Percentiles rank a stretch among this genome's conserved stretches.
Conservation (phyloP, 257 asterid genomes). For the Nicotiana sylvestris region DNA sequence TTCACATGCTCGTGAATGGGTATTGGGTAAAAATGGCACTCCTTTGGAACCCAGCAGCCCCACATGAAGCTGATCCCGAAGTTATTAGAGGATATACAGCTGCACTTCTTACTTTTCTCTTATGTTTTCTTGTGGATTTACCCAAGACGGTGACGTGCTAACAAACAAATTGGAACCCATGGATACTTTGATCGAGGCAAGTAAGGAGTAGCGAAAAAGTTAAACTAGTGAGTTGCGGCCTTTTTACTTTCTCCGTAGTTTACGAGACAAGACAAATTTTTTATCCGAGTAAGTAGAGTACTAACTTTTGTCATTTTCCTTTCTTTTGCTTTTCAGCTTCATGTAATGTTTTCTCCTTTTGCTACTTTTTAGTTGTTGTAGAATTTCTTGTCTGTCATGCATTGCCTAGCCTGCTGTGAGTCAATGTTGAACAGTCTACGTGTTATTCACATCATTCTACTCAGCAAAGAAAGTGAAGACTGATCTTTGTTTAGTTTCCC, state of each 20-base stretch:
- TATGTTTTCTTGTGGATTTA: background rate
- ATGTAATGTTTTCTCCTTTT: background rate
- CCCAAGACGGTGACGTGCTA: background rate
- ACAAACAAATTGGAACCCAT: background rate
- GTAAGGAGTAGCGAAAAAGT: background rate
- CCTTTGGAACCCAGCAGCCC: background rate
- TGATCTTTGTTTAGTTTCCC: background rate
- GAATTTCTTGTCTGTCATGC: background rate
- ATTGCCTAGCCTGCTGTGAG: background rate
- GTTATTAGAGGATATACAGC: background rate
- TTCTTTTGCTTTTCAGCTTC: background rate
- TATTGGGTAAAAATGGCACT: background rate
- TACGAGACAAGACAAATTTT: background rate
- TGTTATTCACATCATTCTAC: conserved; percentile 2
- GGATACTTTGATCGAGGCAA: too few species aligned
- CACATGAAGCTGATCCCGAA: conserved; percentile 1
- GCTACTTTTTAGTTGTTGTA: background rate
- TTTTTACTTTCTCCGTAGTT: background rate
- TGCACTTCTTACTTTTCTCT: background rate
- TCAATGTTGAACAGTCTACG: background rate
- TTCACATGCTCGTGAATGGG: background rate
- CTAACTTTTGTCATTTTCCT: background rate
- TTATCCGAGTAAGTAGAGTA: background rate
- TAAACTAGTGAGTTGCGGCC: background rate
- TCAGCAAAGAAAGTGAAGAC: background rate